A percentile compares a stretch with the other conserved stretches of the same genome.
These are phyloP conservation scores for Rhodotorula kratochvilovae DNA, from an alignment of 768 basidiomycete genomes.

Conservation along the genomic window DNA sequence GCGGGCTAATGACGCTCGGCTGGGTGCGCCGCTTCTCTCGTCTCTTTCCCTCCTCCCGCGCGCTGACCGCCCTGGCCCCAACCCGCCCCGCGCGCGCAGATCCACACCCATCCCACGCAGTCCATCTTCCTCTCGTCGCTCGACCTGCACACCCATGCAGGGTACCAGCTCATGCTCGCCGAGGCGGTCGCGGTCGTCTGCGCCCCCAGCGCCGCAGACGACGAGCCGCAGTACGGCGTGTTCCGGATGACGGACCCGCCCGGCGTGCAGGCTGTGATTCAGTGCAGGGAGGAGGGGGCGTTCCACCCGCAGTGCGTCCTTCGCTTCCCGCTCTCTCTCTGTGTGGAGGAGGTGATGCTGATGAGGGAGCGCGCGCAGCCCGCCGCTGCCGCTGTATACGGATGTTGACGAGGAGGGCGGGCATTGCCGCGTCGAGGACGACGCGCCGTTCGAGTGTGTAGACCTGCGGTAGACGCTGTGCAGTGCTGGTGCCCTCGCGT, in stretches of 20 bases:
- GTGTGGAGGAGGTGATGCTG: too few species aligned
- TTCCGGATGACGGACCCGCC: constrained; percentile 73
- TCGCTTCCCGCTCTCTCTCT: background rate
- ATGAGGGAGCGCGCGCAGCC: too few species aligned
- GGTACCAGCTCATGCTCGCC: constrained; percentile 81
- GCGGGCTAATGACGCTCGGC: constrained; percentile 76
- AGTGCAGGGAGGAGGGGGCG: constrained; percentile 65
- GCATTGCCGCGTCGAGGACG: constrained; percentile 69
- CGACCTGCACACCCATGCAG: constrained; percentile 84
- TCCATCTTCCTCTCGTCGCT: constrained; percentile 94
- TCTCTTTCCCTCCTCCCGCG: too few species aligned
- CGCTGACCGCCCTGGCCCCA: too few species aligned
- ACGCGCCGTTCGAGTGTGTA: constrained; percentile 70
- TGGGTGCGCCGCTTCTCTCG: constrained; percentile 60
- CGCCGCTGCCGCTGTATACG: constrained; percentile 27
- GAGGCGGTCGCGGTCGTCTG: constrained; percentile 92
- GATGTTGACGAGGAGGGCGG: constrained; percentile 71
- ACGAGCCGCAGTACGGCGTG: constrained; percentile 62
- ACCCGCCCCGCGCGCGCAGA: constrained; percentile 55
- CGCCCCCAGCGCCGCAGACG: constrained; percentile 58
- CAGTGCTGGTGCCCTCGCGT: background rate
- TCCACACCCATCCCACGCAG: constrained; percentile 87
- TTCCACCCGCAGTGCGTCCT: constrained; percentile 77
- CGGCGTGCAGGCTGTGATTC: constrained; percentile 66
- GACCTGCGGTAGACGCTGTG: constrained; percentile 57